Base-by-base conservation (phyloP, 306 rosid species). In the Medicago lupulina region DNA sequence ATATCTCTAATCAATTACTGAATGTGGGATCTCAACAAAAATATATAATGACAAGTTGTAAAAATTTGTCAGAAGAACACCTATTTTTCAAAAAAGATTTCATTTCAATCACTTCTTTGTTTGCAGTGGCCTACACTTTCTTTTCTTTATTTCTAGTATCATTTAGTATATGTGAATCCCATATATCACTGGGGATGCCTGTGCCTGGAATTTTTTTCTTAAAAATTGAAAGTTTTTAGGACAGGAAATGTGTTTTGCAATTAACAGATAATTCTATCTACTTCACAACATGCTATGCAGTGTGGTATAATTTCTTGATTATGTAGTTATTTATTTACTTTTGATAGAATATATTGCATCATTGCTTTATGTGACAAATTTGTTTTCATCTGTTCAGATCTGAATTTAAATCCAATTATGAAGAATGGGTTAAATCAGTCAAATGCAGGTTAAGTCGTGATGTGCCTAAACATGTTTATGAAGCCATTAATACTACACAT, bases 331-430 rank as follows among this genome's bases (percentile, higher is more conserved):
- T 49, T 49, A 38, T 23, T 43, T 31, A 53, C 19, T 12, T 77
- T 15, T 49, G 9, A 5, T 39, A 62, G 58, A 62, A 63, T 39
- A 71, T 71, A 41, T 38, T 43, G 53, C 71, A 34, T 46, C 40
- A 17, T 36, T 66, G 71, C 58, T 58, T 76, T 40, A 16, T 50
- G 73, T 76, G 69, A 64, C 54, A 50, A 36, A 34, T 60, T 72
- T 39, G 40, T 69, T 77, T 66, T 69, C 77, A 72, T 76, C 43
- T 85, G 17, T 87, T 82, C 93, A 93, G 98, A 70, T 89, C 84
- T 74, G 98, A 93, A 84, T 93, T 93, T 78, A 91, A 87, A 86
- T 83, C 88, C 71, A 93, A 93, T 81, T 90, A 93, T 75, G 96
- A 86, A 84, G 96, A 93, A 47, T 91, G 98, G 98, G 74, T 89